phyloP scores from a whole-genome alignment of 306 rosid species.

The Quercus rubra region DNA sequence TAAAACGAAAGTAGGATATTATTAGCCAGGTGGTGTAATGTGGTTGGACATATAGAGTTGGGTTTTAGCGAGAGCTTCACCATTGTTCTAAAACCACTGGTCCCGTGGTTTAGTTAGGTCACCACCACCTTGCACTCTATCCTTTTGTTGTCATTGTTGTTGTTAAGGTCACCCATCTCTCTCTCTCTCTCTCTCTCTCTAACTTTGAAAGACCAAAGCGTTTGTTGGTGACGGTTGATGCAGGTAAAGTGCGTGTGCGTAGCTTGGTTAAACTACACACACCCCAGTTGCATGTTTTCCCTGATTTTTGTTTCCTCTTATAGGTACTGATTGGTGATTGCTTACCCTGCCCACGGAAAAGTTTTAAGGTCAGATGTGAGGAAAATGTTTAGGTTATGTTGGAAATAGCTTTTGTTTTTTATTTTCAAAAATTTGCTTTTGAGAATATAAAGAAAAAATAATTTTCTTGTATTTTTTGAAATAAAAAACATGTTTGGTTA shows the following conservation, averaged over 20 bases:
- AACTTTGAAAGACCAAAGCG: not conserved
- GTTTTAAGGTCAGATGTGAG: too few species aligned
- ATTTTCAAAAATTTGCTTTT: too few species aligned
- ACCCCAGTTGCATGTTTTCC: not conserved
- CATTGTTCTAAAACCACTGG: not conserved
- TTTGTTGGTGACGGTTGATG: not conserved
- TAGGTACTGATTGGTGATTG: not conserved
- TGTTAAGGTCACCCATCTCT: not conserved
- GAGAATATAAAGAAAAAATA: too few species aligned
- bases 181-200: not conserved
- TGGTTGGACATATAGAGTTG: not conserved
- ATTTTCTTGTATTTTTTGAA: too few species aligned
- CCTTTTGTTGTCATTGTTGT: not conserved
- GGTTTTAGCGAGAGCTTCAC: not conserved
- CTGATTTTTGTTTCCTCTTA: not conserved
- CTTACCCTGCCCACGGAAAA: too few species aligned
- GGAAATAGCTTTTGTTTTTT: too few species aligned
- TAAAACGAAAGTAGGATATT: not conserved
- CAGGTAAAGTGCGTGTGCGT: not conserved
- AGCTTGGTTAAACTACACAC: not conserved
- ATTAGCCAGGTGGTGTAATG: constrained; percentile 2
- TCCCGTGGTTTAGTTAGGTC: constrained; percentile 1
- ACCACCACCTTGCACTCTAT: not conserved
- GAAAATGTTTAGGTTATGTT: too few species aligned
- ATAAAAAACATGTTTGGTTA: too few species aligned